Conservation (phyloP, 257 asterid species). For the Solanum etuberosum region DNA sequence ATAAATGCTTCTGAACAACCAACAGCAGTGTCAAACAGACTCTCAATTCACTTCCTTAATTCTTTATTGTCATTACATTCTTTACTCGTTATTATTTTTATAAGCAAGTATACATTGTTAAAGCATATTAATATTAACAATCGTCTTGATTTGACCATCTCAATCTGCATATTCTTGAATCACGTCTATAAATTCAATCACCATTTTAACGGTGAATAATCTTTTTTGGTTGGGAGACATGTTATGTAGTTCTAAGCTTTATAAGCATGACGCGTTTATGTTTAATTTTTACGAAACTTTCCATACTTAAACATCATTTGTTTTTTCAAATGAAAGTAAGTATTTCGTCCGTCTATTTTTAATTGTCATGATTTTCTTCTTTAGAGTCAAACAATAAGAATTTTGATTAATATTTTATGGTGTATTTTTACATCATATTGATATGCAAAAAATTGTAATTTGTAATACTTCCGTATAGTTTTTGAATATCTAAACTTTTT, state of each 20-base stretch:
- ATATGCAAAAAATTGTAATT: too few species aligned
- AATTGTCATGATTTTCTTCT: too few species aligned
- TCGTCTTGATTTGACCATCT: background rate
- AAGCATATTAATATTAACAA: background rate
- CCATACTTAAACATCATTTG: background rate
- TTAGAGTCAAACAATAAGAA: too few species aligned
- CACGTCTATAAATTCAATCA: background rate
- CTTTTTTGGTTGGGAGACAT: background rate
- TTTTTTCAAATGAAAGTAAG: background rate
- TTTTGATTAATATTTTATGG: too few species aligned
- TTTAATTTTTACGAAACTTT: background rate
- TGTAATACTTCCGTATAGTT: too few species aligned
- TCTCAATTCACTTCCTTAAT: too few species aligned
- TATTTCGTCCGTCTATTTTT: too few species aligned
- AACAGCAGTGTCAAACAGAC: too few species aligned
- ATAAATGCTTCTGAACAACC: too few species aligned
- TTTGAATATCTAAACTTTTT: too few species aligned
- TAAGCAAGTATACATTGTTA: background rate
- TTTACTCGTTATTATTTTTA: background rate
- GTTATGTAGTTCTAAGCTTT: background rate
- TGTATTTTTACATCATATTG: too few species aligned
- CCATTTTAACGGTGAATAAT: background rate
- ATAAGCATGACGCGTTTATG: background rate
- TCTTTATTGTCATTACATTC: background rate
- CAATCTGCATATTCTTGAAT: background rate